phyloP scores from a whole-genome alignment of 768 basidiomycete species.

The Suillus subaureus region DNA sequence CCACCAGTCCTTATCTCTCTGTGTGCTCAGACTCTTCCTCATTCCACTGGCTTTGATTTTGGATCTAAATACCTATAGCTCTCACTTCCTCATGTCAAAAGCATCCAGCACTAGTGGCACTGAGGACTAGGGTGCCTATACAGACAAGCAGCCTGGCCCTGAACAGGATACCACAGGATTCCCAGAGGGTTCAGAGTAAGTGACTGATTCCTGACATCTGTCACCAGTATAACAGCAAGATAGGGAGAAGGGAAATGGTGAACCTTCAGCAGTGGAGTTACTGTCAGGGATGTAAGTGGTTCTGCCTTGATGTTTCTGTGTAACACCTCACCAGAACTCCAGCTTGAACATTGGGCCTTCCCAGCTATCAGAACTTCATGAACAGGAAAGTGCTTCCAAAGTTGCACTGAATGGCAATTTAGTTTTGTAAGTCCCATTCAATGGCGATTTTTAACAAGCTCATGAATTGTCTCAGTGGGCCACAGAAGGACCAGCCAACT shows the following conservation, averaged over 20 bases:
- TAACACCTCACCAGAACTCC: background rate
- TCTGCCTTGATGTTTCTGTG: background rate
- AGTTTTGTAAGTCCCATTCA: background rate
- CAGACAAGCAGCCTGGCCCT: background rate
- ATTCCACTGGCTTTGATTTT: background rate
- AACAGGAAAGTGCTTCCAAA: background rate
- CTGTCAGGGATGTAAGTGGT: background rate
- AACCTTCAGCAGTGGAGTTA: background rate
- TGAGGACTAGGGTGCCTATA: slow-evolving; percentile 38
- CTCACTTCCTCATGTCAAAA: background rate
- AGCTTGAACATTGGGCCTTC: background rate
- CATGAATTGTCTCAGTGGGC: background rate
- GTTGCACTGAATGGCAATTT: background rate
- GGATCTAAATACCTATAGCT: background rate
- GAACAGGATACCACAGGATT: background rate
- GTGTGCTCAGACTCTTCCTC: background rate
- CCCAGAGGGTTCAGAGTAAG: background rate
- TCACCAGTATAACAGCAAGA: background rate
- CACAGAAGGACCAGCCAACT: background rate
- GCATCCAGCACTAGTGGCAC: background rate
- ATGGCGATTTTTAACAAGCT: background rate
- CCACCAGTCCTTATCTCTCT: too few relatives aligned
- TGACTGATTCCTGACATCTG: background rate
- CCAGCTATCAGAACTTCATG: background rate
- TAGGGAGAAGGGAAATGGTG: background rate